Percentiles rank a stretch among this genome's conserved stretches.
phyloP scores from a whole-genome alignment of 352 stramenopile species.

The Peronospora tabacina region DNA sequence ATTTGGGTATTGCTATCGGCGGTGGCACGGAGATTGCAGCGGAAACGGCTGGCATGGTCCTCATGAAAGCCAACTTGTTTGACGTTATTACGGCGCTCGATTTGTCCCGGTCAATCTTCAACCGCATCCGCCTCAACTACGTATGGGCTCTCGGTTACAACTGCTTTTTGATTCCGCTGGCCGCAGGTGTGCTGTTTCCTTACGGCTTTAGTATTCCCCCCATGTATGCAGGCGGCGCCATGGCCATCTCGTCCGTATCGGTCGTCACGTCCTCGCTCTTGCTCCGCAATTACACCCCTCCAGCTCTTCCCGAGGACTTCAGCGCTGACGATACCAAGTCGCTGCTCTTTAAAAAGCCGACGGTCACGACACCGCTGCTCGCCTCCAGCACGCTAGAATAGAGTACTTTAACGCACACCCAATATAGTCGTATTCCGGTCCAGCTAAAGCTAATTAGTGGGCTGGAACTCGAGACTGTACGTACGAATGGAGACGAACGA shows the following conservation, averaged over 20 bases:
- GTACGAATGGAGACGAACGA: constrained; percentile 16
- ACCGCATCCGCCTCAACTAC: constrained; percentile 96
- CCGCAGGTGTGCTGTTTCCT: constrained; percentile 94
- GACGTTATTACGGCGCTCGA: constrained; percentile 96
- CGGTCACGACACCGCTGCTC: constrained; percentile 58
- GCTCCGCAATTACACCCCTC: constrained; percentile 87
- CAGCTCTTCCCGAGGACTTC: constrained; percentile 51
- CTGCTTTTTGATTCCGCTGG: constrained; percentile 92
- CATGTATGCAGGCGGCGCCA: constrained; percentile 92
- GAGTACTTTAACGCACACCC: not conserved
- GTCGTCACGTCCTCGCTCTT: constrained; percentile 93
- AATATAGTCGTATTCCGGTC: constrained; percentile 8
- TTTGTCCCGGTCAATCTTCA: constrained; percentile 93
- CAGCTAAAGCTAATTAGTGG: not conserved
- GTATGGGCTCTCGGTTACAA: constrained; percentile 98
- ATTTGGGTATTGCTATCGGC: constrained; percentile 96
- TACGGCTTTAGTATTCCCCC: constrained; percentile 91
- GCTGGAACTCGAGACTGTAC: not conserved
- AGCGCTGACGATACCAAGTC: constrained; percentile 63
- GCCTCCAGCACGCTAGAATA: constrained; percentile 60
- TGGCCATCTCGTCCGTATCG: constrained; percentile 95
- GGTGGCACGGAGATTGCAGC: constrained; percentile 95
- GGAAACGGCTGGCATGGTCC: constrained; percentile 93
- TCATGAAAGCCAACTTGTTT: constrained; percentile 84
- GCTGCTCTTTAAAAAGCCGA: constrained; percentile 77